phyloP scores from a whole-genome alignment of 2,329 filamentous ascomycete genomes.

The Ilyonectria destructans region DNA sequence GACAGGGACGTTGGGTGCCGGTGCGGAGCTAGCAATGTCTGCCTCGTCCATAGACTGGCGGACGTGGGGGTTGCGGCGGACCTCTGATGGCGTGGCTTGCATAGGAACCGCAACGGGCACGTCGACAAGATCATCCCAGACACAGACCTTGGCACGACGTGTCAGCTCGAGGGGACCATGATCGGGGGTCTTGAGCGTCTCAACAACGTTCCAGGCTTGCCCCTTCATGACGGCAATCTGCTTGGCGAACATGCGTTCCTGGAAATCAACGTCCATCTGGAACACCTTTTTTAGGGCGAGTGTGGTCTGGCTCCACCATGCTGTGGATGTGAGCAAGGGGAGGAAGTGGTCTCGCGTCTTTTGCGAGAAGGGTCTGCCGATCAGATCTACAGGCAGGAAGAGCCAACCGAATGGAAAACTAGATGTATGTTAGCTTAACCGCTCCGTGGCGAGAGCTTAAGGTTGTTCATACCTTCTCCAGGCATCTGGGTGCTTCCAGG shows the following conservation, averaged over 20 bases:
- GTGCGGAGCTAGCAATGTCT: conserved; percentile 78
- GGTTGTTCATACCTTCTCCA: conserved; percentile 69
- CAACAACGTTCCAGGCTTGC: conserved; percentile 99
- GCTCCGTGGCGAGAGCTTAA: not conserved
- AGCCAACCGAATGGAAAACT: conserved; percentile 99
- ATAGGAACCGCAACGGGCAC: conserved; percentile 95
- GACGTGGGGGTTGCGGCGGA: conserved; percentile 75
- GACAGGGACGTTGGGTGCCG: conserved; percentile 53
- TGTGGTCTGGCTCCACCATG: conserved; percentile 98
- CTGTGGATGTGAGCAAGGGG: conserved; percentile 92
- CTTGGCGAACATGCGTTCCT: conserved; percentile 98
- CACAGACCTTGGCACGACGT: conserved; percentile 89
- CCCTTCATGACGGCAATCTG: conserved; percentile 99
- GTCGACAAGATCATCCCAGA: conserved; percentile 98
- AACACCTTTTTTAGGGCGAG: conserved; percentile 89
- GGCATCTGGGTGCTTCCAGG: conserved; percentile 98
- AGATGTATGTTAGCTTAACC: conserved; percentile 44
- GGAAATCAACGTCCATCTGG: conserved; percentile 93
- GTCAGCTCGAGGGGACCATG: conserved; percentile 96
- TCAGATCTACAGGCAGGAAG: conserved; percentile 95
- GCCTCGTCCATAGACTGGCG: conserved; percentile 79
- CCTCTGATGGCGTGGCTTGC: conserved; percentile 87
- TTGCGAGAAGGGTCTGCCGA: conserved; percentile 95
- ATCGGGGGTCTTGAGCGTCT: conserved; percentile 93
- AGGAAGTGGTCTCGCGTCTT: conserved; percentile 95